Conservation (phyloP, 2,329 filamentous ascomycete species). For the Cytospora mali region DNA sequence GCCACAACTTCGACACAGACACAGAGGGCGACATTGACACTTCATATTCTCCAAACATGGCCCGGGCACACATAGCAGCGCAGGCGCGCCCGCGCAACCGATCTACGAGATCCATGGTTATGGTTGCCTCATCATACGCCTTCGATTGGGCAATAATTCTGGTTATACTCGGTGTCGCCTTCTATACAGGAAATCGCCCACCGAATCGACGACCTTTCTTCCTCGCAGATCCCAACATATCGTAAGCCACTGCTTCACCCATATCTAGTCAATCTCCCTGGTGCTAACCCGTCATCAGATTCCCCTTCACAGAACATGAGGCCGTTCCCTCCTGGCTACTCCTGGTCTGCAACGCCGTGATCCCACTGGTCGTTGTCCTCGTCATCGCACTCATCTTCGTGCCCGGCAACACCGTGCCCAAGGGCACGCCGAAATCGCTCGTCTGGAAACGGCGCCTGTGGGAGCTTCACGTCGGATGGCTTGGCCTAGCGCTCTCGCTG, state of each 20-base stretch:
- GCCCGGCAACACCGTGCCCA: conserved; percentile 69
- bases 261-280: background rate
- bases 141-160: conserved; percentile 75
- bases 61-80: conserved; percentile 18
- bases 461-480: conserved; percentile 85
- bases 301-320: conserved; percentile 70
- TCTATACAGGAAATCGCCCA: conserved; percentile 57
- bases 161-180: conserved; percentile 60
- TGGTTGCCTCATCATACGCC: conserved; percentile 66
- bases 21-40: conserved; percentile 19
- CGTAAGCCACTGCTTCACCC: conserved; percentile 48
- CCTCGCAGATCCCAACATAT: conserved; percentile 74
- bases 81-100: conserved; percentile 21
- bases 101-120: conserved; percentile 33
- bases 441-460: conserved; percentile 84
- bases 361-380: conserved; percentile 69
- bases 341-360: conserved; percentile 61
- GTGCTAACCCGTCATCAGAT: conserved; percentile 48
- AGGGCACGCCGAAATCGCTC: conserved; percentile 62
- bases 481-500: conserved; percentile 76
- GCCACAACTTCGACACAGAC: conserved; percentile 4
- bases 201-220: conserved; percentile 74
- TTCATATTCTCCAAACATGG: conserved; percentile 21
- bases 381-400: conserved; percentile 70
- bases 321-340: conserved; percentile 71